Percentiles rank a stretch among this genome's conserved stretches.
Evolutionary conservation across 2,329 filamentous ascomycete genomes (phyloP).

Genomic region (Aspergillus glaucus): DNA sequence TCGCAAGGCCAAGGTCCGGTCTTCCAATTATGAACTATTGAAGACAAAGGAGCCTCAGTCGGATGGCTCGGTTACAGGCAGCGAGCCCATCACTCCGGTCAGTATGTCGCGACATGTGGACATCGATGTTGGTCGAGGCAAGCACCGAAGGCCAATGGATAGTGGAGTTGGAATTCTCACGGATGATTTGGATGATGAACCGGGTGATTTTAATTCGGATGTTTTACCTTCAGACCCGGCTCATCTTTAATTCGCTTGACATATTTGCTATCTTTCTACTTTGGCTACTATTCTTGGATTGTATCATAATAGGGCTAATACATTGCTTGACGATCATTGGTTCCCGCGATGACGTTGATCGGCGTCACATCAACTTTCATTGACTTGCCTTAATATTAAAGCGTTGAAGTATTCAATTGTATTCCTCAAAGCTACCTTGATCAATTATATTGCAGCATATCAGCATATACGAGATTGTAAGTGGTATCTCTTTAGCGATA

Average conservation of each 20-base stretch:
- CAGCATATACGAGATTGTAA: too few relatives aligned
- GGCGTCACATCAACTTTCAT: conserved; percentile 4
- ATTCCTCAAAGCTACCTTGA: not conserved
- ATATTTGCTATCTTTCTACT: not conserved
- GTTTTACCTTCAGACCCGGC: conserved; percentile 21
- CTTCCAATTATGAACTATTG: conserved; percentile 33
- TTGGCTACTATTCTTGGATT: not conserved
- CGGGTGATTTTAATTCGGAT: conserved; percentile 16
- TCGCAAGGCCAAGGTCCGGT: conserved; percentile 34
- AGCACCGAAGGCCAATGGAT: conserved; percentile 32
- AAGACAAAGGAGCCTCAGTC: conserved; percentile 32
- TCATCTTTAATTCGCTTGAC: conserved; percentile 11
- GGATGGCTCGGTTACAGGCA: conserved; percentile 22
- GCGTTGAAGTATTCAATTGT: not conserved
- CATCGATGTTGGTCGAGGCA: conserved; percentile 35
- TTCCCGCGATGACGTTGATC: conserved; percentile 9
- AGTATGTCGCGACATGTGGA: conserved; percentile 38
- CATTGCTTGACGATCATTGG: not conserved
- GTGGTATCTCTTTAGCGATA: too few relatives aligned
- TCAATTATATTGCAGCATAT: too few relatives aligned
- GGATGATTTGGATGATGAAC: conserved; percentile 16
- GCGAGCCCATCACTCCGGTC: conserved; percentile 39
- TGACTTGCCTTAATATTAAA: not conserved
- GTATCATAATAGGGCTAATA: not conserved
- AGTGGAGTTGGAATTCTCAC: conserved; percentile 35